Evolutionary conservation across 116 monocot species (phyloP).

Genomic region (Iris pallida): DNA sequence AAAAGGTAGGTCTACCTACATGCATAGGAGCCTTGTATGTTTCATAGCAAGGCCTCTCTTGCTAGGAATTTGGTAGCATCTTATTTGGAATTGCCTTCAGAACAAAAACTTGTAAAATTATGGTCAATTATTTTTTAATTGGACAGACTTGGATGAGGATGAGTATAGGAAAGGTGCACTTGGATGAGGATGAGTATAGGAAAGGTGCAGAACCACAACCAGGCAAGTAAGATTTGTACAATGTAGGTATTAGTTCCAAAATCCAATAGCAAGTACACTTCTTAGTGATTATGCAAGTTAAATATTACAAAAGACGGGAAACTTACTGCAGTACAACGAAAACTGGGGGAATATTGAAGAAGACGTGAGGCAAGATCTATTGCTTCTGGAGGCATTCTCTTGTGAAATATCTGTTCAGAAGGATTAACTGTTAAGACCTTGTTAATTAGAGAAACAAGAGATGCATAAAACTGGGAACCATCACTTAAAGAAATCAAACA

Average conservation of each 20-base stretch:
- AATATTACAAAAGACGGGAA: not conserved
- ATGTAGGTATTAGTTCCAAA: not conserved
- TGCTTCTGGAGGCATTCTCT: conserved; percentile 76
- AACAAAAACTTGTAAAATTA: not conserved
- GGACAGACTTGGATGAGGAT: not conserved
- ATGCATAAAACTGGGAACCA: too few species aligned
- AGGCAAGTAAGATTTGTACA: not conserved
- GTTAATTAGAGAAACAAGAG: too few species aligned
- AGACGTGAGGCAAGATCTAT: conserved; percentile 69
- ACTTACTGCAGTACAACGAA: conserved; percentile 67
- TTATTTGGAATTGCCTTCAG: not conserved
- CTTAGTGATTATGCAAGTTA: too few species aligned
- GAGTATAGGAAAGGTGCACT: not conserved
- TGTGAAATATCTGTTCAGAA: conserved; percentile 41
- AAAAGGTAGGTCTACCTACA: too few species aligned
- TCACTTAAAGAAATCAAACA: too few species aligned
- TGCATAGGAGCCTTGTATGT: too few species aligned
- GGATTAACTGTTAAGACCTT: not conserved
- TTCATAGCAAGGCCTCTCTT: too few species aligned
- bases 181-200: not conserved
- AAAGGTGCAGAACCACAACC: not conserved
- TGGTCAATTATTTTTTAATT: not conserved
- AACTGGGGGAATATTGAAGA: conserved; percentile 69
- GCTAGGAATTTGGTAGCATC: too few species aligned
- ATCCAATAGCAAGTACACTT: not conserved